Conservation (phyloP, 805 yeast genomes). For the Candida namnaoensis region DNA sequence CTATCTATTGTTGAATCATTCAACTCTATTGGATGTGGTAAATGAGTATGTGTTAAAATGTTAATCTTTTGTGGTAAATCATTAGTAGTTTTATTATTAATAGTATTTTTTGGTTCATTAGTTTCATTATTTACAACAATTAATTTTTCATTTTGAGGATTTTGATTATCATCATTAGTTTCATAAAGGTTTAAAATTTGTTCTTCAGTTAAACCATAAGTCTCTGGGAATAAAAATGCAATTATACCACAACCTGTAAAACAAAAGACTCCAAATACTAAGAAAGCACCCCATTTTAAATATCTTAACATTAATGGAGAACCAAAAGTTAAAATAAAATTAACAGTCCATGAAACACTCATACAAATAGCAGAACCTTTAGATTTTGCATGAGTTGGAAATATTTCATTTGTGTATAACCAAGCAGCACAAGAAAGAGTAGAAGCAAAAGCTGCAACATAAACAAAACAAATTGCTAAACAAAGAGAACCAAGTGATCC, state of each 20-base stretch:
- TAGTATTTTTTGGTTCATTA: too few relatives aligned
- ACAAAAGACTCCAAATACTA: constrained; percentile 26
- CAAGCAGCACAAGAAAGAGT: constrained; percentile 38
- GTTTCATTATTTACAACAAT: too few relatives aligned
- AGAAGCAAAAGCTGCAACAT: constrained; percentile 37
- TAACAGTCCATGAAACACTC: constrained; percentile 35
- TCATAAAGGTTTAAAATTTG: constrained; percentile 18
- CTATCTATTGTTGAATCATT: neutral
- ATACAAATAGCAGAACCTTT: constrained; percentile 39
- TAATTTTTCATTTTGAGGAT: neutral
- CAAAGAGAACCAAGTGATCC: constrained; percentile 32
- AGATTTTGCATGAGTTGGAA: constrained; percentile 34
- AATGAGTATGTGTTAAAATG: too few relatives aligned
- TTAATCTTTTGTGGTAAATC: too few relatives aligned
- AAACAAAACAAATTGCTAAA: constrained; percentile 33
- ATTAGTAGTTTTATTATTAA: too few relatives aligned
- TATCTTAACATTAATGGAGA: constrained; percentile 29
- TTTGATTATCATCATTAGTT: neutral
- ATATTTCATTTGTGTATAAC: constrained; percentile 41
- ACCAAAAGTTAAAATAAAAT: constrained; percentile 26
- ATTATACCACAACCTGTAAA: constrained; percentile 22
- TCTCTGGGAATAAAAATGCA: constrained; percentile 33
- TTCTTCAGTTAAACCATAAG: constrained; percentile 20
- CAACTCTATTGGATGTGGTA: neutral
- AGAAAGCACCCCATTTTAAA: constrained; percentile 31